Conservation (phyloP, 2,329 filamentous ascomycete genomes). For the Blastomyces gilchristii region DNA sequence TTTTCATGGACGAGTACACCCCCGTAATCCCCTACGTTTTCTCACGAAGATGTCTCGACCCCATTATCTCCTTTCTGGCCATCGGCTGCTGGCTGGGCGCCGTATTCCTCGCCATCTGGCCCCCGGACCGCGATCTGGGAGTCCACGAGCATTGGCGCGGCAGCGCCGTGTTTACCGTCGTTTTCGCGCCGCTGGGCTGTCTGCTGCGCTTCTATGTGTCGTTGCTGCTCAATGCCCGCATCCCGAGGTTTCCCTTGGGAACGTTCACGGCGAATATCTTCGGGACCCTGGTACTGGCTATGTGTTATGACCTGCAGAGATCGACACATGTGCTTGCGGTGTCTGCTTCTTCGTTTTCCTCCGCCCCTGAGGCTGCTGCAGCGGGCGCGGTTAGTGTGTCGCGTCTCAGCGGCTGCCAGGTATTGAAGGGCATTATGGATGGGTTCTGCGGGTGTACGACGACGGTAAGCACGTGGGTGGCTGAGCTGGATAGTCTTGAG, state of each 20-base stretch:
- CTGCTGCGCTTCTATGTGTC: conserved; percentile 64
- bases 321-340: conserved; percentile 40
- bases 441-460: conserved; percentile 59
- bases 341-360: conserved; percentile 8
- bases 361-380: not conserved
- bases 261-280: conserved; percentile 75
- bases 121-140: conserved; percentile 45
- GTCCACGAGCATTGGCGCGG: conserved; percentile 59
- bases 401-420: conserved; percentile 49
- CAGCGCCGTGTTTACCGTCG: conserved; percentile 61
- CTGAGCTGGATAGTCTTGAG: conserved; percentile 47
- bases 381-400: conserved; percentile 32
- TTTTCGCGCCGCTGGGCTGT: conserved; percentile 75
- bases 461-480: conserved; percentile 58
- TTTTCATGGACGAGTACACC: conserved; percentile 47
- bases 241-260: conserved; percentile 65
- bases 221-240: conserved; percentile 56
- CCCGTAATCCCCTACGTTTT: conserved; percentile 52
- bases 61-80: conserved; percentile 51
- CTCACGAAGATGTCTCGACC: conserved; percentile 54
- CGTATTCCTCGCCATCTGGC: conserved; percentile 59
- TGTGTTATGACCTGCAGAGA: conserved; percentile 71
- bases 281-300: conserved; percentile 63
- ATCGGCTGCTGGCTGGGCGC: conserved; percentile 70
- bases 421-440: conserved; percentile 56